These are phyloP conservation scores for Entelexis paramagnoliae DNA, from an alignment of 1,139 yeast genomes.

Conservation along the genomic window DNA sequence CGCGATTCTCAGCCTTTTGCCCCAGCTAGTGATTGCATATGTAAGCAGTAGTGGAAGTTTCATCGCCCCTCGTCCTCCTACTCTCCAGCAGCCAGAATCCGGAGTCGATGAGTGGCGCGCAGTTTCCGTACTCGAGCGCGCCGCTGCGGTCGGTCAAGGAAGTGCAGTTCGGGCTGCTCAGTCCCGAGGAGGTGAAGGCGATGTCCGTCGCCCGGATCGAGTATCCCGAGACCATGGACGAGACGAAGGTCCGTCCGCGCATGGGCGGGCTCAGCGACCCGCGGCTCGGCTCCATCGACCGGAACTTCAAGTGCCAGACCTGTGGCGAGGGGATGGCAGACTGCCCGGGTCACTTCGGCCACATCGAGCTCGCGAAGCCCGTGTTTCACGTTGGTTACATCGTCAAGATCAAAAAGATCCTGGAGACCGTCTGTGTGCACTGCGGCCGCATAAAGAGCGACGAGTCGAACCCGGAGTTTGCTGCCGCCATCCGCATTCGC, in stretches of 20 bases:
- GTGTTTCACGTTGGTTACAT: slow-evolving; percentile 93
- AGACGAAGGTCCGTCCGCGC: slow-evolving; percentile 85
- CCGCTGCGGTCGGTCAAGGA: slow-evolving; percentile 94
- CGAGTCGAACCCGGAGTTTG: slow-evolving; percentile 69
- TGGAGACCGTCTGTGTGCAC: slow-evolving; percentile 97
- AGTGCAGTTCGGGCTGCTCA: slow-evolving; percentile 93
- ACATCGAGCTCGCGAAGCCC: slow-evolving; percentile 94
- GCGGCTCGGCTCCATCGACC: slow-evolving; percentile 90
- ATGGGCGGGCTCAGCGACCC: slow-evolving; percentile 97
- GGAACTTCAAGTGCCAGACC: slow-evolving; percentile 95
- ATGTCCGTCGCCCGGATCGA: slow-evolving; percentile 95
- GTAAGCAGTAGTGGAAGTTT: slow-evolving; percentile 6
- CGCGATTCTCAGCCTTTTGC: background rate
- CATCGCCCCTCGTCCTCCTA: slow-evolving; percentile 6
- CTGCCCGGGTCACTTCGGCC: slow-evolving; percentile 99
- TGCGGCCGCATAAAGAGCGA: slow-evolving; percentile 90
- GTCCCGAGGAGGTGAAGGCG: slow-evolving; percentile 96
- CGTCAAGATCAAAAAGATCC: slow-evolving; percentile 84
- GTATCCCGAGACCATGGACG: slow-evolving; percentile 98
- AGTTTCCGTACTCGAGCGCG: slow-evolving; percentile 91
- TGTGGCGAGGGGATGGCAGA: slow-evolving; percentile 99
- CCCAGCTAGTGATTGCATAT: slow-evolving; percentile 3
- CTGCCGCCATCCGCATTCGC: slow-evolving; percentile 77
- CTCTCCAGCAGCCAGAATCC: slow-evolving; percentile 8
- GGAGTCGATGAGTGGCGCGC: slow-evolving; percentile 35